A percentile compares a stretch with the other conserved stretches of the same genome.
phyloP scores from a whole-genome alignment of 2,329 filamentous ascomycete species.

The Aureobasidium musti region DNA sequence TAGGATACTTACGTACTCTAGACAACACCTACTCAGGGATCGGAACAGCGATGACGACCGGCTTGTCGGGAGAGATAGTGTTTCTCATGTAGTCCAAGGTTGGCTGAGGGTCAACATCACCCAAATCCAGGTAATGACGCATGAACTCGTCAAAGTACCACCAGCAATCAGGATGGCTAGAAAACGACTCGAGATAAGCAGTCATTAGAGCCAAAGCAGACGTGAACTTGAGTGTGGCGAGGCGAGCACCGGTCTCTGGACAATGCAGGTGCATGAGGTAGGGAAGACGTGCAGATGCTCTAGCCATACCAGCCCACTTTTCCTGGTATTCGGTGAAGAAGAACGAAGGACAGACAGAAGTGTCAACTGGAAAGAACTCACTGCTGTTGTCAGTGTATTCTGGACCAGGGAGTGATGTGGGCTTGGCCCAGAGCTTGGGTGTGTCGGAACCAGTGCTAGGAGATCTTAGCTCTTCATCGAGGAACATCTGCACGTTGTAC shows the following conservation, averaged over 20 bases:
- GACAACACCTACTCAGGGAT: not conserved
- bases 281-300: not conserved
- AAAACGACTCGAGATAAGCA: not conserved
- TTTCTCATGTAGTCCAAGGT: not conserved
- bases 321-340: not conserved
- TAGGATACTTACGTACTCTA: no score
- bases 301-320: not conserved
- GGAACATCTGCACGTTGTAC: no score
- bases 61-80: not conserved
- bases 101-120: not conserved
- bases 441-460: not conserved
- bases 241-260: not conserved
- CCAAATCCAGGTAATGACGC: not conserved
- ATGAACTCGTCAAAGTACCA: not conserved
- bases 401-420: not conserved
- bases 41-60: not conserved
- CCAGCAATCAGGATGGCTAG: not conserved
- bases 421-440: not conserved
- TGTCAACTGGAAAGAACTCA: not conserved
- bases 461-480: not conserved
- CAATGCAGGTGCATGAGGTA: not conserved
- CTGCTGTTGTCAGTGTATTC: not conserved
- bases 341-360: not conserved
- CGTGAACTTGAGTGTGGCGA: not conserved
- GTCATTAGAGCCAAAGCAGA: not conserved